Percentiles rank a stretch among this genome's conserved stretches.
Conservation (phyloP, 192 early-diverging fungal species). For the Umbelopsis ramanniana region DNA sequence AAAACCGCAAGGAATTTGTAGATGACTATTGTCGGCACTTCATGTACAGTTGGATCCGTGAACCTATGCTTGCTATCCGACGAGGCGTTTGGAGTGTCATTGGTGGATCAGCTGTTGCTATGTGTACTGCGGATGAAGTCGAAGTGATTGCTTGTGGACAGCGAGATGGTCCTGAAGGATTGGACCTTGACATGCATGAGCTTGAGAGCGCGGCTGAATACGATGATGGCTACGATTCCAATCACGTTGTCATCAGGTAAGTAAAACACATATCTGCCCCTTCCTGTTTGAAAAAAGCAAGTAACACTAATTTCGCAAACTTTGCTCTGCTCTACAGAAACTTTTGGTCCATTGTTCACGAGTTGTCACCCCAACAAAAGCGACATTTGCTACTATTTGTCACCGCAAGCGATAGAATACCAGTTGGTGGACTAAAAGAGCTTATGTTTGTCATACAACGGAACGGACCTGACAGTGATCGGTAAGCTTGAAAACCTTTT, state of each 20-base stretch:
- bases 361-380: slow-evolving; percentile 65
- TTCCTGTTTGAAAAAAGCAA: not conserved
- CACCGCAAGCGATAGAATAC: slow-evolving; percentile 89
- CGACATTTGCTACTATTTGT: slow-evolving; percentile 85
- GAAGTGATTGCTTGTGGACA: slow-evolving; percentile 74
- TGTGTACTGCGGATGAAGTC: slow-evolving; percentile 65
- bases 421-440: slow-evolving; percentile 76
- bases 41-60: slow-evolving; percentile 48
- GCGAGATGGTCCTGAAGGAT: slow-evolving; percentile 19
- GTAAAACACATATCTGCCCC: not conserved
- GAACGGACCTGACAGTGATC: slow-evolving; percentile 90
- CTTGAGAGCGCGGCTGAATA: slow-evolving; percentile 77
- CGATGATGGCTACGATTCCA: slow-evolving; percentile 79
- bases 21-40: slow-evolving; percentile 68
- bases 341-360: slow-evolving; percentile 87
- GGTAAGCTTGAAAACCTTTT: slow-evolving; percentile 34
- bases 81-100: slow-evolving; percentile 73
- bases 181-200: slow-evolving; percentile 67
- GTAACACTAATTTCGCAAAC: not conserved
- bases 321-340: slow-evolving; percentile 24
- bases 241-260: slow-evolving; percentile 68
- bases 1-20: slow-evolving; percentile 77
- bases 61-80: slow-evolving; percentile 75
- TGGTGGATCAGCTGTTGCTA: slow-evolving; percentile 35
- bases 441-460: slow-evolving; percentile 93